Base-by-base conservation (phyloP, 441 rosid species). In the Syzygium syzygioides region DNA sequence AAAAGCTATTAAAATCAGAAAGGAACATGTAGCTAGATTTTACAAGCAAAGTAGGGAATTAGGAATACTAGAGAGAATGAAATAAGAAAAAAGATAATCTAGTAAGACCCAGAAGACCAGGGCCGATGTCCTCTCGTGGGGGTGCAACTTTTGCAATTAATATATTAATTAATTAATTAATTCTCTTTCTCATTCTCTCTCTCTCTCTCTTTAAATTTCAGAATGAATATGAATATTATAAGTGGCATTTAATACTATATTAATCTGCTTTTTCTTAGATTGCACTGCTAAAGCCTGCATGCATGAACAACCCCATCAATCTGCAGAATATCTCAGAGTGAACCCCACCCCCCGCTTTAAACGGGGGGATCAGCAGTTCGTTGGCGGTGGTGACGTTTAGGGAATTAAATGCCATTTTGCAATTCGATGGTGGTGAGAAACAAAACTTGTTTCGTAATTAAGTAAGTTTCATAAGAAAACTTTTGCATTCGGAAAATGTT, bases 71-170 rank as follows among this genome's bases (percentile, higher is more conserved):
- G 32, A 45, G 87, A 30, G 23, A 76, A 62, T 28, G 79, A 55
- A 76, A 60, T 76, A 30, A 18, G 10, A 6, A n/a, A 20, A n/a
- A 11, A n/a, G 87, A 37, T n/a, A 7, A 53, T 54, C 87, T 48
- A 83, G 54, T 25, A 80, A 26, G 85, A 90, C 91, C 92, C 95
- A 56, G 91, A 90, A 93, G 93, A 93, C 92, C 89, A 90, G 94
- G 94, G 92, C 89, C 89, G 87, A 55, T 92, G 94, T 91, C 92
- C 41, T 87, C 90, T 52, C 19, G 87, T 14, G 86, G 88, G 94
- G 94, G 90, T 91, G 91, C 95, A 93, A 86, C 83, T 76, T 76
- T 23, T 25, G 86, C 76, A 85, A 85, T 90, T 25, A 62, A 68
- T 88, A 62, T 66, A 87, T 90, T 80, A 85, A 88, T 88, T 25